Base-by-base conservation (phyloP, 495 filamentous ascomycete genomes). In the Talaromyces liani region DNA sequence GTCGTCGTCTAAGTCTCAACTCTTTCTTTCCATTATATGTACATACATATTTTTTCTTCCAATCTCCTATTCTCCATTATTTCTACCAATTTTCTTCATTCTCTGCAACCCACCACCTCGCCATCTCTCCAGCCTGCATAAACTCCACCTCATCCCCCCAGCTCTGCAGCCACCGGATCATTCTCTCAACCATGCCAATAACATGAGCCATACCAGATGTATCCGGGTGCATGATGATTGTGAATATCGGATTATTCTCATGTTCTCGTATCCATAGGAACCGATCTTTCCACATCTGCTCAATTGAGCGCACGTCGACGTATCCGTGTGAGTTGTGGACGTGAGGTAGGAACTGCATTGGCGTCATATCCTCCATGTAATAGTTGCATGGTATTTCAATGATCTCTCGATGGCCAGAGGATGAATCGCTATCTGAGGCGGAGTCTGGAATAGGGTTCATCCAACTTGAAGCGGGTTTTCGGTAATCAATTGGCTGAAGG, bases 131-230 rank as follows among this genome's bases (percentile, higher is more conserved):
- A 18, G 68, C 68, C 57, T 70, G 67, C 58, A 66, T 65, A 63
- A 75, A 77, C 71, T 84, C 82, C 24, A 85, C 82, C 66, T 82
- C 79, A 6, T 72, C 72, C 2, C 73, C 77, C 60, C 68, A 74
- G 29, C 72, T 73, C 69, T 80, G 76, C 70, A 87, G 60, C 82
- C 83, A 86, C 27, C 47, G 65, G 60, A 87, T 68, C 68, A 83
- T 75, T 39, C 81, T 70, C 69, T 87, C 82, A 57, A 85, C 65
- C 84, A 87, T 86, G 0, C 81, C 79, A 68, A 84, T 80, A 9
- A 87, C 77, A 77, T 87, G 84, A 29, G 84, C 79, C 83, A 84
- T 87, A 7, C 84, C 84, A 66, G 81, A 83, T 10, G 82, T 85
- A 73, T 87, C 83, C 20, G 84, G 83, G 70, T 87, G 84, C 74